Evolutionary conservation across 2,329 filamentous ascomycete genomes (phyloP), one percentile per base, ranked within the genome.

Genomic region (Coleophoma crateriformis): DNA sequence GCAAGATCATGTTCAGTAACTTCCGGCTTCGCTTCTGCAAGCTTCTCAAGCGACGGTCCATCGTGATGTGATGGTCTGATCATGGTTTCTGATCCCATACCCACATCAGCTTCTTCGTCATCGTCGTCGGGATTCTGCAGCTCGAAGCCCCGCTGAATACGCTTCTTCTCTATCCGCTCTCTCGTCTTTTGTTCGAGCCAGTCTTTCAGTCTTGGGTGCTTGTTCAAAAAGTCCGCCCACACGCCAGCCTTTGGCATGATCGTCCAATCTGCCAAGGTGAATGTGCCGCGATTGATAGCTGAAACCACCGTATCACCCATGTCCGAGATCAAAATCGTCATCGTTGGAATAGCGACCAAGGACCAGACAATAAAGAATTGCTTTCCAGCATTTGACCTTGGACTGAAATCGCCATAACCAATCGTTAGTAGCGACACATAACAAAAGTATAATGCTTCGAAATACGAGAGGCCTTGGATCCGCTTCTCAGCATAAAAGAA

Each of bases 301-400:
- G 71, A 69, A 12, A 88, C 78, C 33, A 88, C 74, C 0, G 85
- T 88, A 48, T 83, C 76, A 38, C 80, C 78, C 70, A 87, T 78
- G 55, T 81, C 77, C 7, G 75, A 76, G 48, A 85, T 74, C 0
- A 88, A 71, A 33, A 86, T 82, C 0, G 84, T 87, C 77, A 87
- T 85, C 2, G 81, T 85, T 0, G 84, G 84, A 1, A 88, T 77
- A 3, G 84, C 84, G 37, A 87, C 72, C 3, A 88, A 67, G 22
- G 77, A 82, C 85, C 85, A 88, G 20, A 88, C 72, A 5, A 88
- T 76, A 61, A 88, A 88, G 61, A 88, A 85, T 0, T 82, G 80
- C 43, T 84, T 77, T 4, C 82, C 83, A 1, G 81, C 74, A 58
- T 87, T 87, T 7, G 76, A 79, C 52, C 76, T 76, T 0, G 85